Evolutionary conservation across 2,329 filamentous ascomycete genomes (phyloP).

Genomic region (Aspergillus awamori): DNA sequence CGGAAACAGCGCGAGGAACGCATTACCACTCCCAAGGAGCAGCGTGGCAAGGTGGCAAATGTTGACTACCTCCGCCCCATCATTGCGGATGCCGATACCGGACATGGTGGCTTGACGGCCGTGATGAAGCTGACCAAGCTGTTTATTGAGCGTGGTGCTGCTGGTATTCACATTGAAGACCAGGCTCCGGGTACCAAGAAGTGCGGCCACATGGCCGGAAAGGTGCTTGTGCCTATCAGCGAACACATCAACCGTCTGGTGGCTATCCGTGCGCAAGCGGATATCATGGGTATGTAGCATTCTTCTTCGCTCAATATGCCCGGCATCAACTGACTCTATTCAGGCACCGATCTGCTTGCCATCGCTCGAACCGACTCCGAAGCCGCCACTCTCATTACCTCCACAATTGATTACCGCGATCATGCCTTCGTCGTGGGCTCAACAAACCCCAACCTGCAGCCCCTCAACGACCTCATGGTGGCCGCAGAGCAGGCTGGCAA

Average conservation of each 20-base stretch:
- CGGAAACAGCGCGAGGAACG: slow-evolving; percentile 98
- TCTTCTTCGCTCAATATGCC: neutral
- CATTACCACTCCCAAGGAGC: slow-evolving; percentile 70
- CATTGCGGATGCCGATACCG: slow-evolving; percentile 94
- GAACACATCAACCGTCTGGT: slow-evolving; percentile 98
- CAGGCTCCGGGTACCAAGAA: slow-evolving; percentile 99
- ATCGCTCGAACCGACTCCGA: slow-evolving; percentile 96
- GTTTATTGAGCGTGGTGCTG: slow-evolving; percentile 93
- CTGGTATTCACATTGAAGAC: slow-evolving; percentile 98
- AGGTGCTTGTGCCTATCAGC: slow-evolving; percentile 92
- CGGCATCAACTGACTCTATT: neutral
- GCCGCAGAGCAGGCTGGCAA: slow-evolving; percentile 83
- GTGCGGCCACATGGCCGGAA: slow-evolving; percentile 99
- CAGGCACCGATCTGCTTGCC: slow-evolving; percentile 80
- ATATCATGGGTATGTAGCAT: slow-evolving; percentile 81
- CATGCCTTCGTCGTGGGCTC: slow-evolving; percentile 89
- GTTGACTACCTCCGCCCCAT: slow-evolving; percentile 95
- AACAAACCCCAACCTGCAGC: slow-evolving; percentile 82
- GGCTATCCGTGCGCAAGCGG: slow-evolving; percentile 93
- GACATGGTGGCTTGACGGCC: slow-evolving; percentile 94
- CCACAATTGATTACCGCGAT: slow-evolving; percentile 92
- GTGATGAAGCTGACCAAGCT: slow-evolving; percentile 99
- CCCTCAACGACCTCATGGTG: slow-evolving; percentile 88
- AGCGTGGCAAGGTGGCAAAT: slow-evolving; percentile 74
- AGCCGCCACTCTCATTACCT: slow-evolving; percentile 94